Percentiles rank a stretch among this genome's conserved stretches.
phyloP scores from a whole-genome alignment of 1,284 basidiomycete genomes.

The Moesziomyces aphidis region DNA sequence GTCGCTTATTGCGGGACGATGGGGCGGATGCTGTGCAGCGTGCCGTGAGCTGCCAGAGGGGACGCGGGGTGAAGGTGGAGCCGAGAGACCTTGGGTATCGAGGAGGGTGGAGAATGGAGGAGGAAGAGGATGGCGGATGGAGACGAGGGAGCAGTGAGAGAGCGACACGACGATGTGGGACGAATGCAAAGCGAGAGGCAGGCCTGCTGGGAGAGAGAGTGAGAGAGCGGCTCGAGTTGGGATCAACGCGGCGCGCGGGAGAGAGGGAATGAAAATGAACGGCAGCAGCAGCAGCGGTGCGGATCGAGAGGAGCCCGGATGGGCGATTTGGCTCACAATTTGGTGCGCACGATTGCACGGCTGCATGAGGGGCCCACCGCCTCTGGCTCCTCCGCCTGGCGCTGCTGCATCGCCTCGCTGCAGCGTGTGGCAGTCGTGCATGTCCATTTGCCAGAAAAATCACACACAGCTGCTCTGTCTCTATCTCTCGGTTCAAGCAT shows the following conservation, averaged over 20 bases:
- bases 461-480: not conserved
- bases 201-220: too few species aligned
- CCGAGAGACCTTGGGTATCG: too few species aligned
- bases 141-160: not conserved
- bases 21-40: too few species aligned
- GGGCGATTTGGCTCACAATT: not conserved
- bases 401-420: not conserved
- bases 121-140: too few species aligned
- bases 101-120: too few species aligned
- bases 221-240: not conserved
- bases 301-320: not conserved
- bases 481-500: not conserved
- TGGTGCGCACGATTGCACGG: too few species aligned
- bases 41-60: too few species aligned
- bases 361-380: not conserved
- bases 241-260: not conserved
- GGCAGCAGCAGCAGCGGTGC: not conserved
- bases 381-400: not conserved
- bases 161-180: not conserved
- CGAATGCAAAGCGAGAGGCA: not conserved
- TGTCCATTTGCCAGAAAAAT: not conserved
- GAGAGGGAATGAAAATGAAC: too few species aligned
- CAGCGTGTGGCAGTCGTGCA: not conserved
- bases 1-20: too few species aligned
- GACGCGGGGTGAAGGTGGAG: too few species aligned